Percentiles rank a stretch among this genome's conserved stretches.
These are phyloP conservation scores for Mycena chlorophos DNA, from an alignment of 768 basidiomycete species.

Conservation along the genomic window DNA sequence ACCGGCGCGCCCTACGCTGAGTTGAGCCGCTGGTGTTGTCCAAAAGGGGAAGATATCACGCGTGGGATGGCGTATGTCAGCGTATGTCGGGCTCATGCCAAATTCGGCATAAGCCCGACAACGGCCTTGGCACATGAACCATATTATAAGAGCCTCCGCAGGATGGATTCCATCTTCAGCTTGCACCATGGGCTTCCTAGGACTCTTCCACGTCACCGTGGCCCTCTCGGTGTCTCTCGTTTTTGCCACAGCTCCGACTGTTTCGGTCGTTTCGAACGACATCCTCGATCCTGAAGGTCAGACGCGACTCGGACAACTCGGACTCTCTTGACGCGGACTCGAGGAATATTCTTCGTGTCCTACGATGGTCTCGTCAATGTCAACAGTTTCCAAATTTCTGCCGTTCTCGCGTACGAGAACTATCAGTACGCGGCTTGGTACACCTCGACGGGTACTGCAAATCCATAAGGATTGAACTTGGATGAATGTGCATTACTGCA, in stretches of 20 bases:
- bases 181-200: constrained; percentile 5
- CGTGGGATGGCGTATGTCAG: too few species aligned
- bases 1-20: too few species aligned
- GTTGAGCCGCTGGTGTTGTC: too few species aligned
- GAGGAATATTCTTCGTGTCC: constrained; percentile 46
- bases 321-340: constrained; percentile 12
- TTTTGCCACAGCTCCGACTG: constrained; percentile 40
- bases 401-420: constrained; percentile 38
- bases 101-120: too few species aligned
- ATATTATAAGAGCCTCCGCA: too few species aligned
- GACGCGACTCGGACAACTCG: not conserved
- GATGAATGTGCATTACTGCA: constrained; percentile 48
- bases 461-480: too few species aligned
- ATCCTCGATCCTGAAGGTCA: constrained; percentile 32
- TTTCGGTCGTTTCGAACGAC: constrained; percentile 40
- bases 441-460: constrained; percentile 39
- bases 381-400: constrained; percentile 48
- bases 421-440: constrained; percentile 51
- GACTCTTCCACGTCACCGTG: not conserved
- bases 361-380: constrained; percentile 50
- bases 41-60: too few species aligned
- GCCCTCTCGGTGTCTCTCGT: constrained; percentile 6
- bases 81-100: too few species aligned
- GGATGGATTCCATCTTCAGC: too few species aligned
- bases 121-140: too few species aligned